These are phyloP conservation scores for Tylopilus vinaceipallidus DNA, from an alignment of 768 basidiomycete genomes.

Conservation along the genomic window DNA sequence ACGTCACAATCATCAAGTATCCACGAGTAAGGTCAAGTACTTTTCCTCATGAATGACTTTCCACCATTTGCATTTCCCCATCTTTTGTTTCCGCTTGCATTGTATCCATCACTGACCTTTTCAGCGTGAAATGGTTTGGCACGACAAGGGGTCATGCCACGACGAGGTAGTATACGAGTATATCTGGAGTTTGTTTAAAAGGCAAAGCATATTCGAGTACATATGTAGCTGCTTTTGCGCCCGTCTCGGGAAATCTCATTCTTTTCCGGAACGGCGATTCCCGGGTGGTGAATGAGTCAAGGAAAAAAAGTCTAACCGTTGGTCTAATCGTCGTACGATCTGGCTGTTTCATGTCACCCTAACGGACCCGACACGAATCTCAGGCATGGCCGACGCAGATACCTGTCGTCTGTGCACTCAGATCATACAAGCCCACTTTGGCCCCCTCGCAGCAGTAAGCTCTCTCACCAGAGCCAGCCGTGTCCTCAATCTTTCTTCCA, in stretches of 20 bases:
- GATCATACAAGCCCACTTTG: constrained; percentile 65
- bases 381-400: constrained; percentile 72
- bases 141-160: not conserved
- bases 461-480: not conserved
- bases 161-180: constrained; percentile 1
- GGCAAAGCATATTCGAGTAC: constrained; percentile 11
- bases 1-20: constrained; percentile 13
- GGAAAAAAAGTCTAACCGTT: not conserved
- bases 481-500: constrained; percentile 31
- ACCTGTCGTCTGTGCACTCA: constrained; percentile 59
- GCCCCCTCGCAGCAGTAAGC: constrained; percentile 62
- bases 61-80: not conserved
- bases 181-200: not conserved
- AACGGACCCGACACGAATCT: no score
- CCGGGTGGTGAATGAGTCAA: not conserved
- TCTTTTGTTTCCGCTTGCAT: constrained; percentile 2
- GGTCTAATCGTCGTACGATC: not conserved
- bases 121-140: constrained; percentile 18
- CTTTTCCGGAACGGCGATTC: constrained; percentile 3
- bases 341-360: constrained; percentile 13
- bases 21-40: constrained; percentile 29
- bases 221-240: not conserved
- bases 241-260: not conserved
- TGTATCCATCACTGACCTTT: constrained; percentile 31
- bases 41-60: constrained; percentile 12